Evolutionary conservation across 202 grass and related monocot genomes (phyloP), one percentile per base, ranked within the genome.

Genomic region (Schoenoplectus tabernaemontani): DNA sequence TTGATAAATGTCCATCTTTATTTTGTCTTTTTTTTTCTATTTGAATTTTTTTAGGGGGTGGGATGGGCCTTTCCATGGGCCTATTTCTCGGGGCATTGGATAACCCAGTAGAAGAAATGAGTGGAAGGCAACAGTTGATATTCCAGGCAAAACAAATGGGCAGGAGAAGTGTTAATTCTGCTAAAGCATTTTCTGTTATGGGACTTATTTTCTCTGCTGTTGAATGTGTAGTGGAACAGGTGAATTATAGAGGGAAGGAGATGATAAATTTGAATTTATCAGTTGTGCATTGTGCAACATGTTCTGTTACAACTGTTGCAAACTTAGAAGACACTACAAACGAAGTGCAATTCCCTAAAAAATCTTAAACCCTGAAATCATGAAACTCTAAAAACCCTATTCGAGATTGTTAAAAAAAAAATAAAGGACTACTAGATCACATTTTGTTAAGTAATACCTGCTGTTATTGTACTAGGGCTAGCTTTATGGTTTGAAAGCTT

Each of bases 111-210:
- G 84, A 90, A 22, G 86, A 98, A 80, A 90, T 98, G 91, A 86
- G 88, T 58, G 86, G 81, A 83, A 92, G 83, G 74, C 91, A 98
- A 64, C 91, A 98, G 87, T 81, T 98, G n/a, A 83, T 90, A 76
- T 92, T 87, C 78, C 83, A 78, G 79, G 91, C 95, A 78, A 98
- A 95, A 76, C 89, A 95, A 84, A 98, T 98, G 89, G 91, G 95
- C 66, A 90, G 89, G 24, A 92, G 89, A 90, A 98, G 95, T 80
- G 70, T 87, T 63, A 86, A 86, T 71, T 89, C 87, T 72, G 91
- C 90, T 74, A 98, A 98, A 81, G 90, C 91, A 43, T 98, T 98
- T 91, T 91, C 87, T 73, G 64, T 98, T 61, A 95, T 98, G 96
- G 91, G 91, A 64, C 13, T 98, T 19, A 81, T 98, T 82, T 98